Evolutionary conservation across 352 stramenopile species (phyloP), one percentile per base, ranked within the genome.

Genomic region (Phytophthora cajani): DNA sequence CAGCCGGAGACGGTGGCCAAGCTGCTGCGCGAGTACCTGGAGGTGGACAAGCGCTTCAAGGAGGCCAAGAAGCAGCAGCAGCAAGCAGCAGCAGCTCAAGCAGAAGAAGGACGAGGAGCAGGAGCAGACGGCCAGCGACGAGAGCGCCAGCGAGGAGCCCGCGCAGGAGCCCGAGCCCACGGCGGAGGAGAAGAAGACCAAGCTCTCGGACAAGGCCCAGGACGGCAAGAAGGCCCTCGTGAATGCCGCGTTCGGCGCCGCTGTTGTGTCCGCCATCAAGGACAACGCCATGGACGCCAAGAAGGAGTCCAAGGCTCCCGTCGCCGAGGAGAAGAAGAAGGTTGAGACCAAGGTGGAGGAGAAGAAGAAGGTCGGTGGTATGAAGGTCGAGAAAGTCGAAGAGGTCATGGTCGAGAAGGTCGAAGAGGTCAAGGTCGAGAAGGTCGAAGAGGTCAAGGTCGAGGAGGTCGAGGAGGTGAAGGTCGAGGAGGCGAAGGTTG

Each of bases 21-120:
- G 12, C 30, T 92, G 42, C 33, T 93, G 21, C 73, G 81, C 23
- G 57, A 88, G 32, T 76, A 88, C 55, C 71, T 92, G 32, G 33
- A 85, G 53, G 72, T 93, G 53, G 60, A 73, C 6, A 62, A 75
- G 63, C 63, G 80, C 50, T 46, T 69, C 25, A 46, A 40, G 5
- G 52, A 40, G 25, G 65, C 64, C 23, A 68, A 72, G 40, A 80
- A 51, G 44, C 6, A 23, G 44, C 44, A 44, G 36, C 36, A 40
- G 23, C 23, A 80, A 50, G 44, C 5, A 23, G 44, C 44, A 42
- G 36, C 36, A 46, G 38, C 38, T 14, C 38, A 46, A 46, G 38
- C 38, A 46, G 38, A 46, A 46, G 38, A 46, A 50, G 47, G n/a
- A 14, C 17, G 56, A 71, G 7, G 60, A 77, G 23, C 56, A 78